Evolutionary conservation across 257 asterid genomes (phyloP).

Genomic region (Asclepias syriaca): DNA sequence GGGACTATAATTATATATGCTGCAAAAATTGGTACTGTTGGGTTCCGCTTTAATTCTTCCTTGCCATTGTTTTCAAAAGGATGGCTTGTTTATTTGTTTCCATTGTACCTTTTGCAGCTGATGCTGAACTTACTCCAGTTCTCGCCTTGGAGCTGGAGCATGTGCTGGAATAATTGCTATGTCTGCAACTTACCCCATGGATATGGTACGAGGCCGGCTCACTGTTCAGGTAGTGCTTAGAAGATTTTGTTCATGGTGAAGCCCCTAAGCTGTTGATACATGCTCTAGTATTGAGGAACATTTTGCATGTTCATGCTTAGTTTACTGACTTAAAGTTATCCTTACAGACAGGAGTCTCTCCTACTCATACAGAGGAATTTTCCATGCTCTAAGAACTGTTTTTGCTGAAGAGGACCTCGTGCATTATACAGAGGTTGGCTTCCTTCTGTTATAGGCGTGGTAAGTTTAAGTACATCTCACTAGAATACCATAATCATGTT

Average conservation of each 20-base stretch:
- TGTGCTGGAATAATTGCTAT: constrained; percentile 98
- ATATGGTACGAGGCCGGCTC: constrained; percentile 92
- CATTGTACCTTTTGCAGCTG: constrained; percentile 36
- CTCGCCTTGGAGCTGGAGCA: constrained; percentile 97
- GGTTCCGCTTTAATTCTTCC: neutral
- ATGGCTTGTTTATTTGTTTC: neutral
- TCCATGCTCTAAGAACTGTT: constrained; percentile 83
- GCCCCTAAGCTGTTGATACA: neutral
- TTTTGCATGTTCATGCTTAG: neutral
- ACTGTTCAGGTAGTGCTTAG: constrained; percentile 71
- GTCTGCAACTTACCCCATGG: constrained; percentile 99
- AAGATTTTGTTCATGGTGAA: neutral
- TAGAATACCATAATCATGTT: neutral
- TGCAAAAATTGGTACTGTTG: neutral
- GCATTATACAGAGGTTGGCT: constrained; percentile 95
- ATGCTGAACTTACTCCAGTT: constrained; percentile 79
- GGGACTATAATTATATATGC: neutral
- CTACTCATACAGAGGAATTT: constrained; percentile 84
- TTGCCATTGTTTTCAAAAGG: neutral
- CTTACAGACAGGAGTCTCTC: constrained; percentile 85
- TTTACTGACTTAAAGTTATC: neutral
- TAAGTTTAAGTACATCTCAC: constrained; percentile 31
- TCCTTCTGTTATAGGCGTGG: constrained; percentile 96
- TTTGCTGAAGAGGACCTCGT: constrained; percentile 86
- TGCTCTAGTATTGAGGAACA: neutral